Conservation (phyloP, 345 rosid species). For the Populus simonii region DNA sequence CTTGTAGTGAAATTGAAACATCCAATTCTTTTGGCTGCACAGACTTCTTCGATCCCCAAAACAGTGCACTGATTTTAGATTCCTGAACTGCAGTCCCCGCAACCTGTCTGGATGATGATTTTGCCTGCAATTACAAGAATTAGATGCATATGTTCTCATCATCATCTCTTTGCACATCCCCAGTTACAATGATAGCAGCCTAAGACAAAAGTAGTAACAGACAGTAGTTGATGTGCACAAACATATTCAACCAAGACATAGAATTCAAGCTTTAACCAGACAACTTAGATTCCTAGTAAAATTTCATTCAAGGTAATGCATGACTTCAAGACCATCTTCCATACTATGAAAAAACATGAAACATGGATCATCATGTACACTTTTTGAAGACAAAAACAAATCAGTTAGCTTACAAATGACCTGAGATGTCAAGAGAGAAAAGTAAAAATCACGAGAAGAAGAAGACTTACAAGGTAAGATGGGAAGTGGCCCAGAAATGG, state of each 20-base stretch:
- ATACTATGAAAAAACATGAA: no score
- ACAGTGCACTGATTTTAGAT: slow-evolving; percentile 49
- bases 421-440: neutral
- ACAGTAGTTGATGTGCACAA: no score
- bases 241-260: no score
- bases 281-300: neutral
- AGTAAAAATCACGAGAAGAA: slow-evolving; percentile 1
- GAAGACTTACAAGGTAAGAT: slow-evolving; percentile 32
- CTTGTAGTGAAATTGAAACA: slow-evolving; percentile 46
- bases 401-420: neutral
- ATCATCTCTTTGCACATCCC: no score
- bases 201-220: neutral
- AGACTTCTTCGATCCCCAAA: slow-evolving; percentile 71
- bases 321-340: no score
- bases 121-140: slow-evolving; percentile 42
- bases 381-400: no score
- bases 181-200: no score
- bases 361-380: no score
- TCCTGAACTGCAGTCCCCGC: slow-evolving; percentile 22
- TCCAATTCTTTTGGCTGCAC: slow-evolving; percentile 43
- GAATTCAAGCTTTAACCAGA: neutral
- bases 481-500: slow-evolving; percentile 42
- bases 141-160: neutral
- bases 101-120: slow-evolving; percentile 20
- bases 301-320: no score